Evolutionary conservation across 805 yeast genomes (phyloP).

Genomic region (Candida nanaspora): DNA sequence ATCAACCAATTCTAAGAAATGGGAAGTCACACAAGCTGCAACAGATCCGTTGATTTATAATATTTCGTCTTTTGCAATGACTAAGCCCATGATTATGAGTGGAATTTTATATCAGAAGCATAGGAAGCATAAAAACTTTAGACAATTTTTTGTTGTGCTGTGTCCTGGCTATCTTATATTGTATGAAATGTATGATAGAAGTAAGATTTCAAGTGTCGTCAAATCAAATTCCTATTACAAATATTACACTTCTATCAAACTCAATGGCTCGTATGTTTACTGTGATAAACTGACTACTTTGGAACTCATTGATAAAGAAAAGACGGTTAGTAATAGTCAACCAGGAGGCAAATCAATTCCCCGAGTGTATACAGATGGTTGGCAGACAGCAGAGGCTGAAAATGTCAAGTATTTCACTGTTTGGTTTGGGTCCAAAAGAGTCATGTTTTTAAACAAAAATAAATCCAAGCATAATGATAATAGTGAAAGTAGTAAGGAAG

Average conservation of each 20-base stretch:
- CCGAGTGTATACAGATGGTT: conserved; percentile 72
- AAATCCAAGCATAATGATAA: conserved; percentile 1
- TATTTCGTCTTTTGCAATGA: conserved; percentile 50
- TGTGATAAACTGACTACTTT: conserved; percentile 56
- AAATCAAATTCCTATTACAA: conserved; percentile 42
- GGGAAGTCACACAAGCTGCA: conserved; percentile 46
- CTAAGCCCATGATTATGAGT: conserved; percentile 50
- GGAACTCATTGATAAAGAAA: conserved; percentile 42
- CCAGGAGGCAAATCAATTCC: conserved; percentile 61
- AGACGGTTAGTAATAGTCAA: conserved; percentile 32
- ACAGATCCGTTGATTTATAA: conserved; percentile 50
- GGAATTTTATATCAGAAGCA: conserved; percentile 68
- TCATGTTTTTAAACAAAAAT: conserved; percentile 24
- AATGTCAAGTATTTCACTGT: conserved; percentile 69
- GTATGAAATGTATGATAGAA: conserved; percentile 44
- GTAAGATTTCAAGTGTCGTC: conserved; percentile 33
- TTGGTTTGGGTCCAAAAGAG: conserved; percentile 70
- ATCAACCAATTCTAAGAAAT: conserved; percentile 27
- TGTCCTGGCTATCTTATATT: conserved; percentile 65
- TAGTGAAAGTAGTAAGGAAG: background rate
- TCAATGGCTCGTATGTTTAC: conserved; percentile 66
- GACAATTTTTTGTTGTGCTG: conserved; percentile 51
- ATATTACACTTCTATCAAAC: conserved; percentile 51
- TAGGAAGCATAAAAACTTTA: conserved; percentile 61
- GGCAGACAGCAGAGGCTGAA: conserved; percentile 77